Evolutionary conservation across 208 protist species (phyloP), one percentile per base, ranked within the genome.

Genomic region (Angomonas desouzai): DNA sequence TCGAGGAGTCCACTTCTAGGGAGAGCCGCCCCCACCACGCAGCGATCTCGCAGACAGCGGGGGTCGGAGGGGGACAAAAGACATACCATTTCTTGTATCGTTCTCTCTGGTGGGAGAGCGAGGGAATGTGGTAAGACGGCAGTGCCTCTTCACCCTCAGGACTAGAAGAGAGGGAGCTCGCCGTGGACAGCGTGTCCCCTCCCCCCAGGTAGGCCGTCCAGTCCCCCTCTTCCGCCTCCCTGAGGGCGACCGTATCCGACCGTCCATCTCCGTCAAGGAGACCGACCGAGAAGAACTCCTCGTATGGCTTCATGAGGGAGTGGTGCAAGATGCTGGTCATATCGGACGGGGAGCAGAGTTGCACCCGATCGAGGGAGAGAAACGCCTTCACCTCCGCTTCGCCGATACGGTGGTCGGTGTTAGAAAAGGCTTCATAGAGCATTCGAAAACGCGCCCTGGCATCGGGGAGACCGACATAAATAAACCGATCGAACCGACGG

Each of bases 291-390:
- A 98, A 67, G 10, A 98, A 70, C 2, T 63, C 62, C 22, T 88
- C 69, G 30, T 99, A 76, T 0, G 98, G 97, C 48, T 78, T 70
- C 93, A 99, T 98, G 11, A 98, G 68, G 0, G 97, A 97, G 29
- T 98, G 92, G 0, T 85, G 88, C 1, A 95, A 74, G 2, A 98
- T 36, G 22, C 81, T 90, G 6, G 75, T 67, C 68, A 99, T 80
- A 72, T 99, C 98, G 0, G 96, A 90, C 23, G 94, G 83, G 7
- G 94, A 96, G 70, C 87, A 98, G 33, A 83, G 81, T 7, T 90
- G 77, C 11, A 51, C 45, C 10, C 18, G 3, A 23, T 78, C 89
- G 4, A 43, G 48, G 25, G 72, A 38, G 16, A 81, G 74, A 11
- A 97, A 33, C 25, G 43, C 55, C 1, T 71, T 33, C 57, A 94